Conservation (phyloP, 1,284 basidiomycete species). For the Pisolithus thermaeus region DNA sequence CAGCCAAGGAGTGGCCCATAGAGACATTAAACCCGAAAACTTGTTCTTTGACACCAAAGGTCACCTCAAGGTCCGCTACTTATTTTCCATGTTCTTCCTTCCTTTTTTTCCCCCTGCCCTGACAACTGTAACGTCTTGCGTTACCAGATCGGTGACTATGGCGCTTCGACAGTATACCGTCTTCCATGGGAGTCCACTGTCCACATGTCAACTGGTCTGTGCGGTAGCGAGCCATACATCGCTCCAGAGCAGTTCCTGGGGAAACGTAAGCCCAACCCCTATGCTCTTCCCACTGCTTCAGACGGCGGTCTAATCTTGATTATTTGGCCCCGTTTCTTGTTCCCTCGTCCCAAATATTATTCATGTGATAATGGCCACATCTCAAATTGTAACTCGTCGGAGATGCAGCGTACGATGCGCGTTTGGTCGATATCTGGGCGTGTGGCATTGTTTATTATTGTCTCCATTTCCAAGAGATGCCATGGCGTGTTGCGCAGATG, state of each 20-base stretch:
- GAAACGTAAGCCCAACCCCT: constrained; percentile 68
- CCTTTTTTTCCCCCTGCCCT: fast-evolving
- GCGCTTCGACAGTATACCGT: constrained; percentile 96
- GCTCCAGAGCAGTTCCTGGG: constrained; percentile 95
- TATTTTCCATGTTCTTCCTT: neutral
- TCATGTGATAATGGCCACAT: too few relatives aligned
- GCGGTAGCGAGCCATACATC: constrained; percentile 97
- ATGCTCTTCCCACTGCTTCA: constrained; percentile 20
- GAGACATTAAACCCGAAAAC: constrained; percentile 98
- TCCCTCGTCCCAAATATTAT: too few relatives aligned
- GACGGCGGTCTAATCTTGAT: constrained; percentile 21
- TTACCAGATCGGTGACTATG: constrained; percentile 91
- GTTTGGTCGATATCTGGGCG: constrained; percentile 97
- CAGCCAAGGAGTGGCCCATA: constrained; percentile 94
- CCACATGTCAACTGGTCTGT: constrained; percentile 95
- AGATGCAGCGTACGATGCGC: constrained; percentile 85
- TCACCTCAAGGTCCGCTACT: constrained; percentile 76
- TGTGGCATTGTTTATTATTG: constrained; percentile 98
- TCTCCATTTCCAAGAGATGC: constrained; percentile 93
- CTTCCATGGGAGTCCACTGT: constrained; percentile 98
- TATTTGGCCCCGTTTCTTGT: neutral
- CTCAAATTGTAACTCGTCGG: too few relatives aligned
- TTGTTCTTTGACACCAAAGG: constrained; percentile 90
- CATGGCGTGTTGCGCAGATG: constrained; percentile 92
- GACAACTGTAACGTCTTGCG: constrained; percentile 9